A percentile compares a stretch with the other conserved stretches of the same genome.
Evolutionary conservation across 192 early-diverging fungal genomes (phyloP).

Genomic region (Linnemannia schmuckeri): DNA sequence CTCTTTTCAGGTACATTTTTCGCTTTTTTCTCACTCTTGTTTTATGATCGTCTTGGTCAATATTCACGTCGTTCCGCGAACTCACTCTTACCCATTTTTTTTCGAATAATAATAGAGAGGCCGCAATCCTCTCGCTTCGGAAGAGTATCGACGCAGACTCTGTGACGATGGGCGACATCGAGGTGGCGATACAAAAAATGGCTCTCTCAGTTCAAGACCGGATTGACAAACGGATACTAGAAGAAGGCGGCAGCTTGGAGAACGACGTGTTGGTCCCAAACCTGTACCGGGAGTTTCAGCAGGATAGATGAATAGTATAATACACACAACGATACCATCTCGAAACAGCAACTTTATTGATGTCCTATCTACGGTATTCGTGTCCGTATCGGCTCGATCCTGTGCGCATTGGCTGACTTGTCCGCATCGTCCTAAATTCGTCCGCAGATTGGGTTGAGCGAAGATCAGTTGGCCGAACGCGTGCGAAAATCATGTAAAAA

Average conservation of each 20-base stretch:
- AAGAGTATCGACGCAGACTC: slow-evolving; percentile 19
- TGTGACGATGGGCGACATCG: slow-evolving; percentile 33
- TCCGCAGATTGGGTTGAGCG: background rate
- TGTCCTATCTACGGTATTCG: too few relatives aligned
- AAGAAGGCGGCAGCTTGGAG: background rate
- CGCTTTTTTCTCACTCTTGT: background rate
- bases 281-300: slow-evolving; percentile 35
- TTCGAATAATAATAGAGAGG: slow-evolving; percentile 25
- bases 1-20: slow-evolving; percentile 62
- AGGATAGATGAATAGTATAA: slow-evolving; percentile 10
- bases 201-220: slow-evolving; percentile 22
- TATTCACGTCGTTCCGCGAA: background rate
- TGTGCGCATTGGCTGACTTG: too few relatives aligned
- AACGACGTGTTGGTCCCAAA: slow-evolving; percentile 20
- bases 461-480: too few relatives aligned
- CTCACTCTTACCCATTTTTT: background rate
- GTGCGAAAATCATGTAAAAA: too few relatives aligned
- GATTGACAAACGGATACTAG: background rate
- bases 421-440: background rate
- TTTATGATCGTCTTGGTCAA: too few relatives aligned
- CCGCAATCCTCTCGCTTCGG: slow-evolving; percentile 42
- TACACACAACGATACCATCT: background rate
- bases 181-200: slow-evolving; percentile 29
- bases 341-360: background rate
- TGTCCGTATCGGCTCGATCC: too few relatives aligned